Percentiles rank a stretch among this genome's conserved stretches.
phyloP scores from a whole-genome alignment of 768 basidiomycete genomes.

The Pleurotus citrinopileatus region DNA sequence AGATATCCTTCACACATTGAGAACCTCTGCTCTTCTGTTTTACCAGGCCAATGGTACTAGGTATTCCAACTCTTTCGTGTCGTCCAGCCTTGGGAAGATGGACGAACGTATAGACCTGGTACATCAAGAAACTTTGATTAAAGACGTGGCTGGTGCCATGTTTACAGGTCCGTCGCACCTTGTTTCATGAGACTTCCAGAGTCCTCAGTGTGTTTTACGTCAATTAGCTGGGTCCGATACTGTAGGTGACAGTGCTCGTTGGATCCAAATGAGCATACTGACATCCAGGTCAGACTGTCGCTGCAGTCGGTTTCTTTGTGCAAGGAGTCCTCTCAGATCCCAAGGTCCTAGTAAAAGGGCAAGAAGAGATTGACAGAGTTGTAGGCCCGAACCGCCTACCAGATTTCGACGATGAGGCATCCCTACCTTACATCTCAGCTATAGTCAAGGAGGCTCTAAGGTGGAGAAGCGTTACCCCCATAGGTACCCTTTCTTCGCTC shows the following conservation, averaged over 20 bases:
- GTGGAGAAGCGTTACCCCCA: constrained; percentile 35
- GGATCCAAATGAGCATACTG: neutral
- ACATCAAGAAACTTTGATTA: constrained; percentile 14
- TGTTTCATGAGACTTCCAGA: constrained; percentile 1
- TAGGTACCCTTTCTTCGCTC: constrained; percentile 19
- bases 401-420: constrained; percentile 34
- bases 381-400: constrained; percentile 38
- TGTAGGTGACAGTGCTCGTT: constrained; percentile 1
- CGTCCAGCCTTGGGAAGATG: constrained; percentile 21
- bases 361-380: constrained; percentile 40
- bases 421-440: constrained; percentile 43
- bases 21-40: neutral
- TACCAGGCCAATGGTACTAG: constrained; percentile 21
- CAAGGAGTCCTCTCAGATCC: constrained; percentile 37
- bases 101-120: neutral
- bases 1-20: neutral
- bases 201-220: neutral
- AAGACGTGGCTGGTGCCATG: constrained; percentile 40
- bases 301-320: constrained; percentile 31
- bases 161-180: constrained; percentile 20
- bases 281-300: constrained; percentile 26
- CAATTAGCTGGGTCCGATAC: constrained; percentile 33
- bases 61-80: constrained; percentile 23
- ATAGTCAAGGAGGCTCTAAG: constrained; percentile 39
- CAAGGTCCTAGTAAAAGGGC: constrained; percentile 37